Conservation (phyloP, 1,139 yeast genomes). For the Kodamaea ohmeri region DNA sequence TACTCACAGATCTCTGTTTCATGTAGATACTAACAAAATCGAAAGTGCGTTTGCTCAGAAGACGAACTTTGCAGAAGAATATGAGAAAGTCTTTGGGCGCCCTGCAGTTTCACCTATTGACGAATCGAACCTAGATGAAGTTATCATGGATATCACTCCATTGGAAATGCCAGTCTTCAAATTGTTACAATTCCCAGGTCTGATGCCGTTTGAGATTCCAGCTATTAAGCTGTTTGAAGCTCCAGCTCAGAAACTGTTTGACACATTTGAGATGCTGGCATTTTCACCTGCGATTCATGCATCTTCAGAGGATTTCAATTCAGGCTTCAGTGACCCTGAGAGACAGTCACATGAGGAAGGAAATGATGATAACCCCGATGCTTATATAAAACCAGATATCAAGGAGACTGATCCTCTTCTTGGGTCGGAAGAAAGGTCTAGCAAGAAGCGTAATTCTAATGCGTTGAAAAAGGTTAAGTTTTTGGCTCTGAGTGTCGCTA, state of each 20-base stretch:
- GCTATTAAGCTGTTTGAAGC: neutral
- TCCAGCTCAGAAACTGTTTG: neutral
- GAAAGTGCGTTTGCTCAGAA: no score
- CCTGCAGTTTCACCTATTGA: no score
- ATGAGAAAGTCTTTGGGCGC: no score
- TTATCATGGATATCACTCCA: neutral
- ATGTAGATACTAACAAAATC: no score
- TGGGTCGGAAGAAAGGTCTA: neutral
- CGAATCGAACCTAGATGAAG: no score
- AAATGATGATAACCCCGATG: neutral
- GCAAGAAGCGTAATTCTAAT: no score
- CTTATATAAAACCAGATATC: no score
- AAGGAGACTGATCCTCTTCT: neutral
- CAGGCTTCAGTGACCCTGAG: conserved; percentile 2
- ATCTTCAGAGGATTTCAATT: neutral
- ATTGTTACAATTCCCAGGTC: neutral
- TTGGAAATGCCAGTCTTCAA: neutral
- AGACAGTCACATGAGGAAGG: no score
- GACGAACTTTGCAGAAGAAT: no score
- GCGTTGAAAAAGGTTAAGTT: no score
- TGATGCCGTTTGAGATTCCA: neutral
- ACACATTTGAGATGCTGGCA: neutral
- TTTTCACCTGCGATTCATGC: neutral
- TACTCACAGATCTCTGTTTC: no score
- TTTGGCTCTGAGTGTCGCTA: neutral